Evolutionary conservation across 1,139 yeast genomes (phyloP).

Genomic region (Geotrichum restrictum): DNA sequence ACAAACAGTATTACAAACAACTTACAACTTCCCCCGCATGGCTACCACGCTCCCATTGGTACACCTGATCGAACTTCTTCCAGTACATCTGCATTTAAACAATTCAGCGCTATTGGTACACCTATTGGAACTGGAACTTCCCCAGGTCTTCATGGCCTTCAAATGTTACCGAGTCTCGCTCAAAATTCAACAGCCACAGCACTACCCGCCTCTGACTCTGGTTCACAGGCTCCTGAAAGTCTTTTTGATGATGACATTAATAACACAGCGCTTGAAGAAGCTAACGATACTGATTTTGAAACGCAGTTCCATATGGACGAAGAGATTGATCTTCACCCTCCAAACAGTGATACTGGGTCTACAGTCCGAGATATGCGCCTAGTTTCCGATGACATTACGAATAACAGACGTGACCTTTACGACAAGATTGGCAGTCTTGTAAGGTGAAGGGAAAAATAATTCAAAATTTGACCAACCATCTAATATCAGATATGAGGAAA

Average conservation of each 20-base stretch:
- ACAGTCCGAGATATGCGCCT: conserved; percentile 2
- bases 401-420: conserved; percentile 3
- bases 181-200: not conserved
- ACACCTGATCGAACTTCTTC: conserved; percentile 19
- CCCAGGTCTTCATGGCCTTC: conserved; percentile 1
- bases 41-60: conserved; percentile 21
- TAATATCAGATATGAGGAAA: not conserved
- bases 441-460: not conserved
- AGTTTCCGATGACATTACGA: not conserved
- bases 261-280: not conserved
- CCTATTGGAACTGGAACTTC: conserved; percentile 6
- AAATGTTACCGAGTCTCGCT: no score
- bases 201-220: not conserved
- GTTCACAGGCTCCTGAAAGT: not conserved
- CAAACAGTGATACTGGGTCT: not conserved
- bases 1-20: conserved; percentile 1
- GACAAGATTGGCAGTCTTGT: conserved; percentile 12
- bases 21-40: not conserved
- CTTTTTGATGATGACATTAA: conserved; percentile 3
- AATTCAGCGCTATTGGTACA: conserved; percentile 5
- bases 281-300: conserved; percentile 8
- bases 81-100: not conserved
- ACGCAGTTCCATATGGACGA: conserved; percentile 10
- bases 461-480: not conserved
- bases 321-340: not conserved